Evolutionary conservation across 345 rosid genomes (phyloP).

Genomic region (Theobroma cacao): DNA sequence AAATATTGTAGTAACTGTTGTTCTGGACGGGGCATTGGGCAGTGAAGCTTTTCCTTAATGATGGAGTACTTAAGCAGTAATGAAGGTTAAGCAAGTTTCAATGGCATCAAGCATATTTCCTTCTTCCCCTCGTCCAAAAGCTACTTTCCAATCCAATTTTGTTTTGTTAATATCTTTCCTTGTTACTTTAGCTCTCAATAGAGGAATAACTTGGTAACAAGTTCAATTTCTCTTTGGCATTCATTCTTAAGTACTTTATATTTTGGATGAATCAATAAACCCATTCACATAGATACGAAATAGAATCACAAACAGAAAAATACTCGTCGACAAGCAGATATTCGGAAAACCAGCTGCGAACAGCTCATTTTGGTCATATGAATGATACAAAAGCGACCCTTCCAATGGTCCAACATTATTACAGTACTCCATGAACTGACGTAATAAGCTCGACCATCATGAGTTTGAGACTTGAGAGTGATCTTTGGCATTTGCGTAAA

Average conservation of each 20-base stretch:
- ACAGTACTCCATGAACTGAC: neutral
- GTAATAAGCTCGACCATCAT: neutral
- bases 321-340: neutral
- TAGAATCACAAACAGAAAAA: neutral
- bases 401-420: neutral
- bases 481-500: too few relatives aligned
- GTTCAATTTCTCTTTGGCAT: neutral
- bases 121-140: neutral
- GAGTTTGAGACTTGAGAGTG: neutral
- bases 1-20: too few relatives aligned
- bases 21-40: neutral
- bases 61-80: neutral
- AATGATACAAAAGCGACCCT: constrained; percentile 3
- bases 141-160: neutral
- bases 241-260: neutral
- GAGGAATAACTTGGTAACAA: neutral
- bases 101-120: neutral
- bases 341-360: neutral
- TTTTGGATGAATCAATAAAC: neutral
- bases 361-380: neutral
- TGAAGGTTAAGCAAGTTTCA: neutral
- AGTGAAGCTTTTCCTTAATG: neutral
- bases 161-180: neutral
- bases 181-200: neutral
- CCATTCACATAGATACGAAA: neutral